phyloP scores from a whole-genome alignment of 345 rosid genomes.

The Populus nigra region DNA sequence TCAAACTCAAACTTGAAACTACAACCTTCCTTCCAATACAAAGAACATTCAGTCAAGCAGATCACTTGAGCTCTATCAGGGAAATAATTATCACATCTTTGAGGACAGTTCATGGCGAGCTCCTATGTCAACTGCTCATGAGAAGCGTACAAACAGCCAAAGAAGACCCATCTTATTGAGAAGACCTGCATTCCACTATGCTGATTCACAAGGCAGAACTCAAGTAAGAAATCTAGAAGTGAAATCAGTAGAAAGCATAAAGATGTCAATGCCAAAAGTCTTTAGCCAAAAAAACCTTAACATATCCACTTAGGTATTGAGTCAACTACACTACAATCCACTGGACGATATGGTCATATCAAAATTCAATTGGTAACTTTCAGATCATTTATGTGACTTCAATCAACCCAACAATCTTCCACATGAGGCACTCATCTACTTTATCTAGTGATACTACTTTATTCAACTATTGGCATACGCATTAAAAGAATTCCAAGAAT shows the following conservation, averaged over 20 bases:
- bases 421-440: background rate
- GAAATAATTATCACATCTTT: background rate
- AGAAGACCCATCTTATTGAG: conserved; percentile 16
- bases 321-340: background rate
- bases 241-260: conserved; percentile 17
- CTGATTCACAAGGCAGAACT: conserved; percentile 27
- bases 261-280: conserved; percentile 18
- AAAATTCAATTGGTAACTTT: conserved; percentile 1
- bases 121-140: conserved; percentile 7
- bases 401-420: background rate
- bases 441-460: conserved; percentile 1
- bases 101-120: conserved; percentile 8
- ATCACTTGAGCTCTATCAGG: conserved; percentile 4
- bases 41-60: conserved; percentile 10
- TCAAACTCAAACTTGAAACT: conserved; percentile 13
- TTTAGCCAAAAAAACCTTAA: conserved; percentile 10
- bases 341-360: background rate
- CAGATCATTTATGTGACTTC: background rate
- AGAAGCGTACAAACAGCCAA: conserved; percentile 16
- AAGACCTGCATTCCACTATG: conserved; percentile 30
- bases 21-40: conserved; percentile 13
- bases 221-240: conserved; percentile 31
- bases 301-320: background rate
- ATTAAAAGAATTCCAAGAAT: background rate
- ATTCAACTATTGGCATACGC: background rate